These are phyloP conservation scores for Alternaria brassicicola DNA, from an alignment of 2,329 filamentous ascomycete genomes.

Conservation along the genomic window DNA sequence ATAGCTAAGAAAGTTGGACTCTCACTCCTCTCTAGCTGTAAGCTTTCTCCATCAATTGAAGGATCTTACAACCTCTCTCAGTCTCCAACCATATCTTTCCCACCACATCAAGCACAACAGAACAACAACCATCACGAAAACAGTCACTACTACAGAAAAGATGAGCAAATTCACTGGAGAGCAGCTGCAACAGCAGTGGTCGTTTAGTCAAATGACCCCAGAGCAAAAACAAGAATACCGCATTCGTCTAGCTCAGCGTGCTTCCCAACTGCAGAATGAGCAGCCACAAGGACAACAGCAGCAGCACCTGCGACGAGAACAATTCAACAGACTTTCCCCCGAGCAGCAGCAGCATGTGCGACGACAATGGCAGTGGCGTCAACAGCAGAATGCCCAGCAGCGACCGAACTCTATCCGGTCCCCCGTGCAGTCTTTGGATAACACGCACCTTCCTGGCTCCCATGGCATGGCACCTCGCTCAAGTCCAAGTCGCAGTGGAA, in stretches of 20 bases:
- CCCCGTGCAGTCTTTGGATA: not conserved
- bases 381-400: not conserved
- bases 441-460: not conserved
- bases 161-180: not conserved
- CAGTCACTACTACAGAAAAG: not conserved
- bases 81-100: not conserved
- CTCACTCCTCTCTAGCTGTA: not conserved
- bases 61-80: not conserved
- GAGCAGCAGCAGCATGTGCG: not conserved
- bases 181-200: not conserved
- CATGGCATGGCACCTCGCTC: not conserved
- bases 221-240: not conserved
- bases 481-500: not conserved
- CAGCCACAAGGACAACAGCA: not conserved
- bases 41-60: not conserved
- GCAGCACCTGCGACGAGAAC: not conserved
- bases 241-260: not conserved
- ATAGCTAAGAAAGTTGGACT: not conserved
- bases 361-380: not conserved
- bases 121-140: not conserved
- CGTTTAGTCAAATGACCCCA: not conserved
- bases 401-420: not conserved
- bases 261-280: not conserved
- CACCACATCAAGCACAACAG: not conserved
- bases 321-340: not conserved